These are phyloP conservation scores for Cutaneotrichosporon curvatum DNA, from an alignment of 1,284 basidiomycete genomes.

Conservation along the genomic window DNA sequence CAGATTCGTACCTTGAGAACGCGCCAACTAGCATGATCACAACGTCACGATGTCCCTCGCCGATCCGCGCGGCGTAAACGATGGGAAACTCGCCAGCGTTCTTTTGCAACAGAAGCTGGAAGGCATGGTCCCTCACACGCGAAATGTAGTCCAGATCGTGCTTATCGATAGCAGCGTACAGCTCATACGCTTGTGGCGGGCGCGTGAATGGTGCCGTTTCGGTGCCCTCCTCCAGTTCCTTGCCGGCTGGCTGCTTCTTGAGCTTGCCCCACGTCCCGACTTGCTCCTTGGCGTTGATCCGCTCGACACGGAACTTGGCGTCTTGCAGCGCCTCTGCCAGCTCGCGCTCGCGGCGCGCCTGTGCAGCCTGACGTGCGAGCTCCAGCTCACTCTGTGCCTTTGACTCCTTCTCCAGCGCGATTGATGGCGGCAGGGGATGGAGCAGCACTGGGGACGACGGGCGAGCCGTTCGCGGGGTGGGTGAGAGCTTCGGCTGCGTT, in stretches of 20 bases:
- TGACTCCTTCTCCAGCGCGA: conserved; percentile 25
- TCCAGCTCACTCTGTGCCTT: conserved; percentile 36
- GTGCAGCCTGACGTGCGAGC: conserved; percentile 32
- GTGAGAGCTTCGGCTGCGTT: too few relatives aligned
- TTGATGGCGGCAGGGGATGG: conserved; percentile 31
- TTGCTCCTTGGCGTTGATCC: conserved; percentile 20
- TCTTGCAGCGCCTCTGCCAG: conserved; percentile 45
- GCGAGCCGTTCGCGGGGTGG: neutral
- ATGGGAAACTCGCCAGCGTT: conserved; percentile 45
- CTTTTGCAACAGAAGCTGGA: conserved; percentile 41
- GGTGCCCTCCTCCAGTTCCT: conserved; percentile 1
- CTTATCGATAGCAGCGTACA: conserved; percentile 45
- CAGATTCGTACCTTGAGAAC: conserved; percentile 40
- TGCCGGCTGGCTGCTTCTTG: neutral
- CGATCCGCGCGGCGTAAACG: conserved; percentile 42
- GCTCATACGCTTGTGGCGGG: conserved; percentile 45
- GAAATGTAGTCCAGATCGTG: conserved; percentile 45
- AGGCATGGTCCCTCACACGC: conserved; percentile 44
- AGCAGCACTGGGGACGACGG: conserved; percentile 31
- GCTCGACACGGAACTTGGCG: conserved; percentile 31
- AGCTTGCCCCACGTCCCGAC: conserved; percentile 26
- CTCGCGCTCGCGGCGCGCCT: conserved; percentile 26
- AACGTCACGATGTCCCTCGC: conserved; percentile 39
- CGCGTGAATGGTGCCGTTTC: conserved; percentile 27
- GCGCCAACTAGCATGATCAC: conserved; percentile 44